Percentiles rank a stretch among this genome's conserved stretches.
These are phyloP conservation scores for Cyberlindnera suaveolens DNA, from an alignment of 805 yeast species.

Conservation along the genomic window DNA sequence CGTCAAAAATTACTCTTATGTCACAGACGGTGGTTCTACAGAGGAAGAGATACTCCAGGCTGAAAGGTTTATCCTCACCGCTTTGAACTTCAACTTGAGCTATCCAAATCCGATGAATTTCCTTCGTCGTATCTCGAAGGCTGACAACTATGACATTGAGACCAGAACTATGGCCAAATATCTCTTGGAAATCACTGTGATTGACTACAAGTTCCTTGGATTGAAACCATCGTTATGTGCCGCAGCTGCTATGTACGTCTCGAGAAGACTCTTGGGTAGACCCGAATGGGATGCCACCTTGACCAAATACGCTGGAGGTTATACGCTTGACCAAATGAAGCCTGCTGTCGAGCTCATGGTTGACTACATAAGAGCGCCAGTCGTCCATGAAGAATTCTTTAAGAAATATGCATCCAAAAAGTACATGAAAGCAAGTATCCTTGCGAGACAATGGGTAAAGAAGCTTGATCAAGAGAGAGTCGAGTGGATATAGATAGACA, in stretches of 20 bases:
- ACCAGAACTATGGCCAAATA: constrained; percentile 83
- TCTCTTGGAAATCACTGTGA: constrained; percentile 67
- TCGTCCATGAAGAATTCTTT: constrained; percentile 85
- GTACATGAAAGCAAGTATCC: constrained; percentile 76
- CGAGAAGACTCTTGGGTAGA: constrained; percentile 64
- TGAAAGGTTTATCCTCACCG: constrained; percentile 70
- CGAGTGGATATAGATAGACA: background rate
- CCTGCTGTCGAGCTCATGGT: constrained; percentile 68
- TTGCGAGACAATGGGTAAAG: constrained; percentile 80
- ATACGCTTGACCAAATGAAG: constrained; percentile 62
- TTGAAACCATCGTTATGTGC: constrained; percentile 71
- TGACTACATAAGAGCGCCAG: constrained; percentile 72
- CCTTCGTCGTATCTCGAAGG: constrained; percentile 80
- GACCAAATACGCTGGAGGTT: constrained; percentile 89
- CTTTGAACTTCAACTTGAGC: constrained; percentile 66
- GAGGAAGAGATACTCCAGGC: constrained; percentile 79
- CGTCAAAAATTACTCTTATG: constrained; percentile 77
- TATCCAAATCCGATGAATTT: constrained; percentile 91
- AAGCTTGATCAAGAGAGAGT: constrained; percentile 30
- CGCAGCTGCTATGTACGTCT: constrained; percentile 84
- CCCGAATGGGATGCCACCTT: constrained; percentile 79
- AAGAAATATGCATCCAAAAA: constrained; percentile 86
- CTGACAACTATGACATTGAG: constrained; percentile 82
- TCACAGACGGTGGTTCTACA: constrained; percentile 79
- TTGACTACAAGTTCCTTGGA: constrained; percentile 71